Base-by-base conservation (phyloP, 2,329 filamentous ascomycete genomes). In the Trichoderma koningii region DNA sequence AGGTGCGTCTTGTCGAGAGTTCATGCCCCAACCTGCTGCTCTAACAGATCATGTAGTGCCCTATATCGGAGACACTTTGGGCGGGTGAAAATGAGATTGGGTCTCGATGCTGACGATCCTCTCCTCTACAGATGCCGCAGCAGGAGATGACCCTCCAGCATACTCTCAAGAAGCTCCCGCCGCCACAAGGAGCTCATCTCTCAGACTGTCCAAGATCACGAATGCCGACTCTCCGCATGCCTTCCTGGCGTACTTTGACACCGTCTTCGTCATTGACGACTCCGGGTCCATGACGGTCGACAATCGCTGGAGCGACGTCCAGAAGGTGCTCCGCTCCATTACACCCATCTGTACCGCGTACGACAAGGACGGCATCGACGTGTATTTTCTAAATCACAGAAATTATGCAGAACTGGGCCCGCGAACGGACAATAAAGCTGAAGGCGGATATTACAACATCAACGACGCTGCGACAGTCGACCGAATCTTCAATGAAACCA, bases 241-340 rank as follows among this genome's bases (percentile, higher is more conserved):
- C 2, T 96, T 96, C 74, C 86, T 98, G 5, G 75, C 78, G 48
- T 82, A 82, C 17, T 97, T 97, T 74, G 92, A 98, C 78, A 97
- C 93, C 38, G 79, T 94, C 64, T 93, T 98, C 75, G 78, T 98
- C 1, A 92, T 98, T 73, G 94, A 98, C 74, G 94, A 98, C 79
- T 93, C 89, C n/a, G 86, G 87, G 5, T 93, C 89, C 70, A 98
- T 98, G 94, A 80, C 81, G 1, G 91, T 89, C 17, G 73, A 79
- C n/a, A 84, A 83, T 10, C 34, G 34, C 23, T 98, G 94, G 94
- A 76, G 79, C 14, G 91, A 97, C 75, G 91, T 91, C 0, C 79
- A 83, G 28, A 80, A 83, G 9, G 91, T 90, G 1, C 84, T 98
- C 2, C 78, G 83, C 38, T 82, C 86, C 55, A 93, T 98, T 72